These are phyloP conservation scores for Glycyrrhiza uralensis DNA, from an alignment of 306 rosid species.

Conservation along the genomic window DNA sequence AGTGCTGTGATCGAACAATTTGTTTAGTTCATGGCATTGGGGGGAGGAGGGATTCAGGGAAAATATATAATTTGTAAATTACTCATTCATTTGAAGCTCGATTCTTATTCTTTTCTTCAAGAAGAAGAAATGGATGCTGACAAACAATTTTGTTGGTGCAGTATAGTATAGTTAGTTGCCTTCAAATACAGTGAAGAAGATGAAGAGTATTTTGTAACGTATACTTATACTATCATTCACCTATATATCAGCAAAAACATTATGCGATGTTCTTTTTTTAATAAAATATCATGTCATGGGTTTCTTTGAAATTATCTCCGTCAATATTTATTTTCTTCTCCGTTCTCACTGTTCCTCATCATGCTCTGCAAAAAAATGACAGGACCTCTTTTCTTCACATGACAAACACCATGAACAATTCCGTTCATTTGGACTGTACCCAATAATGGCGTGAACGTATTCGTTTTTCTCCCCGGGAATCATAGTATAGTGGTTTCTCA, in stretches of 20 bases:
- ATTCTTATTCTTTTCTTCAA: slow-evolving; percentile 37
- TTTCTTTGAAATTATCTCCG: neutral
- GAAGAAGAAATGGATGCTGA: slow-evolving; percentile 27
- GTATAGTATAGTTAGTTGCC: neutral
- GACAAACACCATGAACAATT: neutral
- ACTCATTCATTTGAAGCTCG: slow-evolving; percentile 15
- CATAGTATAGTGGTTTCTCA: neutral
- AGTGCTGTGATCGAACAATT: neutral
- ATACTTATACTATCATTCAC: too few relatives aligned
- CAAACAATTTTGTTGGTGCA: slow-evolving; percentile 15
- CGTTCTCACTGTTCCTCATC: neutral
- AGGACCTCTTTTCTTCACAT: neutral
- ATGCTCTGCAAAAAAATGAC: neutral
- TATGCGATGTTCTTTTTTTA: too few relatives aligned
- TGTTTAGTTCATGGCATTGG: neutral
- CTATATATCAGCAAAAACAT: neutral
- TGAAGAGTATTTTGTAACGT: neutral
- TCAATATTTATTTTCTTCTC: neutral
- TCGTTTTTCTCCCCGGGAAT: neutral
- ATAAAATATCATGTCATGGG: neutral
- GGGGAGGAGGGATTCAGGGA: neutral
- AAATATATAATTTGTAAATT: slow-evolving; percentile 24
- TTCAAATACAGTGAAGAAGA: slow-evolving; percentile 18
- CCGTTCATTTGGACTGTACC: neutral
- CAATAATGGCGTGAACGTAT: neutral